phyloP scores from a whole-genome alignment of 106 monocot genomes.

The Narthecium ossifragum region DNA sequence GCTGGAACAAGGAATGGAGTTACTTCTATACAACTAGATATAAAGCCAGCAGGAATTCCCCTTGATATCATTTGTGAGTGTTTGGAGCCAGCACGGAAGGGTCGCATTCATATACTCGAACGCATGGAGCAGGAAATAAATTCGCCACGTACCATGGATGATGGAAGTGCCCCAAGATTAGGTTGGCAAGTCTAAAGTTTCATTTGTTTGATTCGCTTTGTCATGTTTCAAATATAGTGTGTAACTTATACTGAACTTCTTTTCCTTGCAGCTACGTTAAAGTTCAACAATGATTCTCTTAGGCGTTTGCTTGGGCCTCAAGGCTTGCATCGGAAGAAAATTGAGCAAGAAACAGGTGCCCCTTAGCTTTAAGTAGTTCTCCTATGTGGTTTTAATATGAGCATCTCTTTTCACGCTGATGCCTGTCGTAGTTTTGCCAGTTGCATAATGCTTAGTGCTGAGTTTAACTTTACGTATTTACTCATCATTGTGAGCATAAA shows the following conservation, averaged over 20 bases:
- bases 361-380: not conserved
- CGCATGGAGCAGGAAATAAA: conserved; percentile 83
- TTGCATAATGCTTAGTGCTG: too few species aligned
- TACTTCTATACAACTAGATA: conserved; percentile 93
- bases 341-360: conserved; percentile 89
- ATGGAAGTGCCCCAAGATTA: conserved; percentile 58
- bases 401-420: too few species aligned
- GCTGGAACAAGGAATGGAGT: conserved; percentile 89
- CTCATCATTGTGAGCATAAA: too few species aligned
- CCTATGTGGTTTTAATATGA: too few species aligned
- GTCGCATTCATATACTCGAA: conserved; percentile 69
- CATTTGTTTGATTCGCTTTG: conserved; percentile 2
- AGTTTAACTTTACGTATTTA: too few species aligned
- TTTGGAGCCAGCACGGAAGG: conserved; percentile 69
- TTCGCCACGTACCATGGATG: conserved; percentile 51
- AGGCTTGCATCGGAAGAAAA: conserved; percentile 51
- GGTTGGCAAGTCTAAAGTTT: conserved; percentile 26
- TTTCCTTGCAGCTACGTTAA: conserved; percentile 55
- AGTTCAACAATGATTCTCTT: conserved; percentile 53
- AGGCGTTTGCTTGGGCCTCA: conserved; percentile 55
- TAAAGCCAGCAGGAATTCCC: conserved; percentile 98
- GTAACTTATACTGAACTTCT: not conserved
- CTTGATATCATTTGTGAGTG: conserved; percentile 86
- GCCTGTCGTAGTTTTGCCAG: too few species aligned
- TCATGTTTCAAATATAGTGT: not conserved